These are phyloP conservation scores for Biscogniauxia mediterranea DNA, from an alignment of 2,329 filamentous ascomycete genomes.

Conservation along the genomic window DNA sequence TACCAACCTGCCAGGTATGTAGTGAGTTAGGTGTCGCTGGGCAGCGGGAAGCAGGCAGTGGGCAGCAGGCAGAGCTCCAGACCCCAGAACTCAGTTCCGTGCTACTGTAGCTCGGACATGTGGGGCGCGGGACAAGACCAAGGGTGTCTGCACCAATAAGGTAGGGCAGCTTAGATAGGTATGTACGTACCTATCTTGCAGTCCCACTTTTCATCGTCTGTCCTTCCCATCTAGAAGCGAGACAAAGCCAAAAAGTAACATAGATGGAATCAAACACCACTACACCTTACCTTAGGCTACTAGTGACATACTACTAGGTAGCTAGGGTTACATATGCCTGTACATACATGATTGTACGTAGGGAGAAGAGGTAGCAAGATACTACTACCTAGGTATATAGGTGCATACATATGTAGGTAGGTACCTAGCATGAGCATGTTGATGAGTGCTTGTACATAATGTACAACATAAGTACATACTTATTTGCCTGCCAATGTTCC, in stretches of 20 bases:
- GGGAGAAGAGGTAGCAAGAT: background rate
- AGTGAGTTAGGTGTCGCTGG: background rate
- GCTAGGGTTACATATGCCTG: background rate
- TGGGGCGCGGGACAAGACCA: background rate
- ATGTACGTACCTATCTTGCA: background rate
- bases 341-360: background rate
- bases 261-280: background rate
- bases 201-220: background rate
- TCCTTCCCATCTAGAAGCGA: background rate
- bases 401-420: too few species aligned
- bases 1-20: background rate
- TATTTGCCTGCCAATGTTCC: background rate
- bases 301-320: background rate
- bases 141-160: background rate
- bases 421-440: too few species aligned
- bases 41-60: background rate
- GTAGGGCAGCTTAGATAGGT: background rate
- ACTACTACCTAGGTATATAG: too few species aligned
- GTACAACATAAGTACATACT: background rate
- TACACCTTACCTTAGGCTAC: background rate
- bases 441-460: background rate
- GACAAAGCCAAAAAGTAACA: background rate
- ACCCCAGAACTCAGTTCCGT: background rate
- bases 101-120: background rate
- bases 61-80: background rate